Percentiles rank a stretch among this genome's conserved stretches.
phyloP scores from a whole-genome alignment of 2,329 filamentous ascomycete species.

The Calonectria henricotiae region DNA sequence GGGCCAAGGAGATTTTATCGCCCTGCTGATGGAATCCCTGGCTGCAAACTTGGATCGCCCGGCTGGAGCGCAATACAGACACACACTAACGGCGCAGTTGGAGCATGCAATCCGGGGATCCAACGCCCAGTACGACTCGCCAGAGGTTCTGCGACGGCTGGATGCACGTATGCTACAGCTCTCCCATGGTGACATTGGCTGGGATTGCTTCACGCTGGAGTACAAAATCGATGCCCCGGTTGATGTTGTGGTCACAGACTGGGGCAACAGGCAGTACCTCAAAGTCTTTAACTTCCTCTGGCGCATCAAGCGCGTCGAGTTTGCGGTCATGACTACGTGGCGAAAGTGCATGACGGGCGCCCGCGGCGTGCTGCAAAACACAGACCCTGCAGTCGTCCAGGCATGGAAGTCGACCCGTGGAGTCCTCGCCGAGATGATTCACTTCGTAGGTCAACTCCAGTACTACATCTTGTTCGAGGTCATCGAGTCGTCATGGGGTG shows the following conservation, averaged over 20 bases:
- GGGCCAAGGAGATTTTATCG: constrained; percentile 97
- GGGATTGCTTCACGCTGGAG: constrained; percentile 99
- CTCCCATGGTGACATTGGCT: constrained; percentile 96
- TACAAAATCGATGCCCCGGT: constrained; percentile 98
- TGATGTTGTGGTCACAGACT: constrained; percentile 96
- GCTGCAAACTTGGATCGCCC: constrained; percentile 94
- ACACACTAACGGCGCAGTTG: constrained; percentile 96
- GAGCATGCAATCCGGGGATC: constrained; percentile 98
- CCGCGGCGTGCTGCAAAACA: constrained; percentile 87
- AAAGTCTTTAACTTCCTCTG: constrained; percentile 99
- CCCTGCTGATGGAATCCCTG: constrained; percentile 95
- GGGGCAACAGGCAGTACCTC: constrained; percentile 95
- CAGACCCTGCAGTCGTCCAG: constrained; percentile 77
- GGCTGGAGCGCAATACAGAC: constrained; percentile 96
- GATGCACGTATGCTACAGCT: constrained; percentile 99
- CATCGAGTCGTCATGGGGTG: constrained; percentile 96
- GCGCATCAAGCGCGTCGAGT: constrained; percentile 98
- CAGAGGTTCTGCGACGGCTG: constrained; percentile 90
- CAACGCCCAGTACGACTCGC: constrained; percentile 95
- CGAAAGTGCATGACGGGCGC: constrained; percentile 96
- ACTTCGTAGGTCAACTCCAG: constrained; percentile 96
- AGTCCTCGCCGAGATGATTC: constrained; percentile 96
- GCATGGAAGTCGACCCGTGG: constrained; percentile 95
- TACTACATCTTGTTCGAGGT: constrained; percentile 99
- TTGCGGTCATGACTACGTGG: constrained; percentile 92